Conservation (phyloP, 192 early-diverging fungal genomes). For the Podila minutissima region DNA sequence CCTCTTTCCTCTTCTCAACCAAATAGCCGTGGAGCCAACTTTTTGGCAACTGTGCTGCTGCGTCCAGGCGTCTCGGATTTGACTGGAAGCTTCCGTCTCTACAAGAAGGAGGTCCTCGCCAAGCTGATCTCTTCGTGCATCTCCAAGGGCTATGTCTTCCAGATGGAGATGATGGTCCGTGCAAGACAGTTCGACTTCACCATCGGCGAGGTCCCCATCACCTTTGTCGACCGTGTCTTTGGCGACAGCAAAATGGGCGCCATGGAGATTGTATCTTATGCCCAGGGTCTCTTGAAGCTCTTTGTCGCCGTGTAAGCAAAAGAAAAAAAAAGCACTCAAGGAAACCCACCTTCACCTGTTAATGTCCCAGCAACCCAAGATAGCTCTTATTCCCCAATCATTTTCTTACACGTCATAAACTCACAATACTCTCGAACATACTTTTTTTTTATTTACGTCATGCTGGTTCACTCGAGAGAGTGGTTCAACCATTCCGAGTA, state of each 20-base stretch:
- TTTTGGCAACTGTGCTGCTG: constrained; percentile 86
- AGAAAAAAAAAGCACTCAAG: no score
- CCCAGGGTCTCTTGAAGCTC: constrained; percentile 89
- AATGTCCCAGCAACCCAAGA: no score
- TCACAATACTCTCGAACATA: no score
- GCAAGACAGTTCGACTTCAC: constrained; percentile 89
- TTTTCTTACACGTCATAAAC: no score
- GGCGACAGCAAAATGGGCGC: constrained; percentile 96
- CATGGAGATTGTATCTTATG: constrained; percentile 93
- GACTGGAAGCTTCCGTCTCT: constrained; percentile 95
- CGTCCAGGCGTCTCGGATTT: constrained; percentile 93
- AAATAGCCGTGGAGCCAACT: constrained; percentile 93
- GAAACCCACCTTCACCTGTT: no score
- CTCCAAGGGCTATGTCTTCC: constrained; percentile 98
- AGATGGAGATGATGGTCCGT: constrained; percentile 99
- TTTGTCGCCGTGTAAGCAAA: constrained; percentile 70
- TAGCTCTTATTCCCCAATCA: no score
- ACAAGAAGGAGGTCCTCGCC: constrained; percentile 90
- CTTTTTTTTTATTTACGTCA: no score
- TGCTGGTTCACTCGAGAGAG: constrained; percentile 17
- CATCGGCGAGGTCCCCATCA: constrained; percentile 95
- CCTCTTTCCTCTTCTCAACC: not conserved
- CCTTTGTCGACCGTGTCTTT: constrained; percentile 98
- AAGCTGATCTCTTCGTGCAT: constrained; percentile 88
- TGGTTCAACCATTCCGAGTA: constrained; percentile 51